Base-by-base conservation (phyloP, 139 green algal species). In the Tetraselmis striata region DNA sequence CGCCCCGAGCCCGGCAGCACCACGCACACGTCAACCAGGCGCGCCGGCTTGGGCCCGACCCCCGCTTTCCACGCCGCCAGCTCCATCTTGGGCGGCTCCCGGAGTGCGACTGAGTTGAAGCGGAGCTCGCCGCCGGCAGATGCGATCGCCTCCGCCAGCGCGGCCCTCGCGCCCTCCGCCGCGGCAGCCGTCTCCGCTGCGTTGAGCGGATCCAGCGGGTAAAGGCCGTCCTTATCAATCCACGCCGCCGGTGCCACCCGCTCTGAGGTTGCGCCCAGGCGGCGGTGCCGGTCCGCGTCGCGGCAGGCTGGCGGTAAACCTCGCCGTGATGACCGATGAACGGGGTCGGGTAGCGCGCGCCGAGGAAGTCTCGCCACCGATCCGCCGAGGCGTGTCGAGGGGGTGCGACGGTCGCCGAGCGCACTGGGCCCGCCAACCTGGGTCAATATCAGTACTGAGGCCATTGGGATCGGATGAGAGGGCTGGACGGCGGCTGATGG, bases 81-180 rank as follows among this genome's bases (percentile, higher is more conserved):
- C 59, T 77, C 45, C 30, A 23, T 2, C 74, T 84, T 84, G 2
- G 81, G 29, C 2, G 81, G 81, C 30, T 84, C 81, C 31, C 2
- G 1, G 24, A 84, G 81, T 2, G 81, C 76, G 30, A 84, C 0
- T 28, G 31, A 75, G 29, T 79, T 79, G 81, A 84, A 84, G 67
- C 81, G 67, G 25, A 84, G 25, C 75, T 80, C 81, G n/a, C 26
- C 22, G n/a, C n/a, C n/a, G n/a, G n/a, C n/a, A n/a, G n/a, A n/a
- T n/a, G n/a, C n/a, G n/a, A n/a, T n/a, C 2, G 27, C 59, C 1
- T 30, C 74, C 29, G 26, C 67, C 29, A 29, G 28, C 1, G 22
- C 26, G 67, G 31, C 22, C 58, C 28, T 74, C 30, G 75, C 76
- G 27, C 11, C 81, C 5, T 29, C 75, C 23, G 81, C 30, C 2